These are phyloP conservation scores for Solanum chiquidenum DNA, from an alignment of 257 asterid species.

Conservation along the genomic window DNA sequence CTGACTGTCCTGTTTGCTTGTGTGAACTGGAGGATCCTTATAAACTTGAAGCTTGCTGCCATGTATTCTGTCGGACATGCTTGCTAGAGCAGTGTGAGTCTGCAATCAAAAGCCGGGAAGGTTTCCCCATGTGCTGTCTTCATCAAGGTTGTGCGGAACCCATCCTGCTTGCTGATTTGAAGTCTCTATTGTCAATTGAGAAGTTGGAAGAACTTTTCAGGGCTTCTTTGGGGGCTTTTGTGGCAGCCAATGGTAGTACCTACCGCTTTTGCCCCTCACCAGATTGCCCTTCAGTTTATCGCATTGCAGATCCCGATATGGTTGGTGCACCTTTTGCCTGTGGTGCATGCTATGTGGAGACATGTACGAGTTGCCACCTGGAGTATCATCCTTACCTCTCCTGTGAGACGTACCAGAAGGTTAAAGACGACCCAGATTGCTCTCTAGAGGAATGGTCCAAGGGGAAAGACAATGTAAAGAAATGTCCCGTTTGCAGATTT, in stretches of 20 bases:
- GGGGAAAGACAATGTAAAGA: constrained; percentile 68
- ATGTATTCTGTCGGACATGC: constrained; percentile 60
- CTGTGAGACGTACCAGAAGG: constrained; percentile 57
- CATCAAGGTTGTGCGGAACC: constrained; percentile 38
- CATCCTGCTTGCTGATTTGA: constrained; percentile 51
- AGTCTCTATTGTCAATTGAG: constrained; percentile 37
- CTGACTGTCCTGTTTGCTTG: constrained; percentile 66
- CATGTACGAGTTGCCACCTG: constrained; percentile 79
- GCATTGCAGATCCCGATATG: constrained; percentile 23
- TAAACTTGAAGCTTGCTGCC: constrained; percentile 62
- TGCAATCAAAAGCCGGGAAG: constrained; percentile 45
- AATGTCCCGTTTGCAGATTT: constrained; percentile 60
- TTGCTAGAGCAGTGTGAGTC: constrained; percentile 75
- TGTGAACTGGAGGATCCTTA: constrained; percentile 66
- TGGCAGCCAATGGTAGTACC: constrained; percentile 52
- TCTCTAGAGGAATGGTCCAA: constrained; percentile 71
- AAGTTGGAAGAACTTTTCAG: constrained; percentile 75
- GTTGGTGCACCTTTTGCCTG: constrained; percentile 36
- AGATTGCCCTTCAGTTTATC: constrained; percentile 80
- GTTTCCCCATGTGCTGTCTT: constrained; percentile 59
- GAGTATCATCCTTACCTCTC: constrained; percentile 66
- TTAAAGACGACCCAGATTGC: constrained; percentile 66
- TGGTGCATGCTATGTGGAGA: constrained; percentile 69
- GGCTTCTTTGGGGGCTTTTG: constrained; percentile 62
- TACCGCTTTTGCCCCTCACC: constrained; percentile 91